Conservation (phyloP, 2,329 filamentous ascomycete species). For the Penicillium sp. region DNA sequence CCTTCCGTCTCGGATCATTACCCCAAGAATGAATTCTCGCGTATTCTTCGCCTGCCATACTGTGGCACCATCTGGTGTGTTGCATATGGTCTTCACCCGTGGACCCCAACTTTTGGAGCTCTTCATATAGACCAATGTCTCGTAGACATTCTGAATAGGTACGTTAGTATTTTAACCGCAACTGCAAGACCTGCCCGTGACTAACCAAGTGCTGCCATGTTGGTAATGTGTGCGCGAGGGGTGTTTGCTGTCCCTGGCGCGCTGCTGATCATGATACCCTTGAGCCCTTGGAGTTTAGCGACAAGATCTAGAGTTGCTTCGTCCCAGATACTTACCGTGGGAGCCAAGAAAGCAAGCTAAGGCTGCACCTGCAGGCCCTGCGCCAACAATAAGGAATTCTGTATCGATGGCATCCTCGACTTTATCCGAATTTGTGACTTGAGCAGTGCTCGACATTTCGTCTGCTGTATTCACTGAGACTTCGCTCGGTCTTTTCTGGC, state of each 20-base stretch:
- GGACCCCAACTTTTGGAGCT: conserved; percentile 29
- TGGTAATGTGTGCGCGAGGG: conserved; percentile 60
- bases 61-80: conserved; percentile 54
- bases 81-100: conserved; percentile 44
- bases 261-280: conserved; percentile 53
- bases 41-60: conserved; percentile 54
- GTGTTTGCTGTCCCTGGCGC: conserved; percentile 54
- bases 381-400: neutral
- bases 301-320: too few species aligned
- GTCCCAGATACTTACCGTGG: neutral
- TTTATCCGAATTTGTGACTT: neutral
- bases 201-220: conserved; percentile 51
- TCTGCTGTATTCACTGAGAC: neutral
- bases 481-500: neutral
- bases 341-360: neutral
- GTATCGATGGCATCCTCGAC: neutral
- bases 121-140: conserved; percentile 51
- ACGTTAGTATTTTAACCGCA: neutral
- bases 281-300: neutral
- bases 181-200: neutral
- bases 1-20: conserved; percentile 45
- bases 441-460: neutral
- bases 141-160: conserved; percentile 49
- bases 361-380: conserved; percentile 2
- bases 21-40: conserved; percentile 53